A percentile compares a stretch with the other conserved stretches of the same genome.
These are phyloP conservation scores for Holtermanniella nyarrowii DNA, from an alignment of 768 basidiomycete genomes.

Conservation along the genomic window DNA sequence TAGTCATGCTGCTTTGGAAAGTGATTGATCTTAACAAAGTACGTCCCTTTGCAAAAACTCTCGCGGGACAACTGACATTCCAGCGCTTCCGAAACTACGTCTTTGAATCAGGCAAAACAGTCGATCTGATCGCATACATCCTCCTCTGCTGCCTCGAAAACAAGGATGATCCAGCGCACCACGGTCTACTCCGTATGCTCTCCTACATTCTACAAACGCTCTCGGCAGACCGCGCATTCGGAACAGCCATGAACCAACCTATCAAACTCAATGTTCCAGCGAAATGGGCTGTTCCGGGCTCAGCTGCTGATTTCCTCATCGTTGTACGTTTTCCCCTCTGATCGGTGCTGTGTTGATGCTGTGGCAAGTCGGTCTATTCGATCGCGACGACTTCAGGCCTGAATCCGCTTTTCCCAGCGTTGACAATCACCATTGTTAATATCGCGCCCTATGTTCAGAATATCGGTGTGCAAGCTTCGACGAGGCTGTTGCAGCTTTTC, in stretches of 20 bases:
- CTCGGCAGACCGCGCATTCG: slow-evolving; percentile 73
- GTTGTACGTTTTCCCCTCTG: slow-evolving; percentile 49
- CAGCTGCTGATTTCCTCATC: slow-evolving; percentile 75
- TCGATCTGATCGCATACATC: slow-evolving; percentile 66
- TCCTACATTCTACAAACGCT: slow-evolving; percentile 87
- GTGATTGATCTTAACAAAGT: slow-evolving; percentile 89
- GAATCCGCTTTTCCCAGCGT: slow-evolving; percentile 78
- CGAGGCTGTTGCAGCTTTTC: slow-evolving; percentile 77
- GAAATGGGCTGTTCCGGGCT: slow-evolving; percentile 66
- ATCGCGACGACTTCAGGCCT: slow-evolving; percentile 82
- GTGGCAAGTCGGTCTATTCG: slow-evolving; percentile 70
- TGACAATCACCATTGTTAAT: slow-evolving; percentile 83
- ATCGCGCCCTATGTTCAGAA: slow-evolving; percentile 75
- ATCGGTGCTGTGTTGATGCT: neutral
- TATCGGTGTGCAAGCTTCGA: slow-evolving; percentile 68
- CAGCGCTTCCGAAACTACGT: slow-evolving; percentile 84
- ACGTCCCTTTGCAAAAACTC: neutral
- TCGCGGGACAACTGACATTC: neutral
- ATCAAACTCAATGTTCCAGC: slow-evolving; percentile 54
- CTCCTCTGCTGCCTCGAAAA: slow-evolving; percentile 74
- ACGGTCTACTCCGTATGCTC: slow-evolving; percentile 75
- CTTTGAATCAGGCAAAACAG: slow-evolving; percentile 66
- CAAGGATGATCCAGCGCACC: slow-evolving; percentile 90
- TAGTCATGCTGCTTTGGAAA: slow-evolving; percentile 60
- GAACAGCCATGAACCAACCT: slow-evolving; percentile 55